These are phyloP conservation scores for Candida boleticola DNA, from an alignment of 805 yeast species.

Conservation along the genomic window DNA sequence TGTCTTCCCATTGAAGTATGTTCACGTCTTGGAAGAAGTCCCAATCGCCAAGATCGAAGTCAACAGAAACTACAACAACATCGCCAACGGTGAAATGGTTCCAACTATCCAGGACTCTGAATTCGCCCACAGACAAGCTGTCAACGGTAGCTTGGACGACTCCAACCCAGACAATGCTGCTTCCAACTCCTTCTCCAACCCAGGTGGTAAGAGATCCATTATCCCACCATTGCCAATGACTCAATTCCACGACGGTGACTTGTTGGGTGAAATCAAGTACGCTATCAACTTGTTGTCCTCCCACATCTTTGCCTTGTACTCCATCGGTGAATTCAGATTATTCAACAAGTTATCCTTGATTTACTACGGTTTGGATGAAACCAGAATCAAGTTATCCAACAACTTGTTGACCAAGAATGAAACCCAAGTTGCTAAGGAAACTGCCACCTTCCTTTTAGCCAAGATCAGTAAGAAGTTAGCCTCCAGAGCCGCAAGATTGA, in stretches of 20 bases:
- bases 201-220: slow-evolving; percentile 8
- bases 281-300: slow-evolving; percentile 57
- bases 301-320: slow-evolving; percentile 67
- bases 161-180: slow-evolving; percentile 3
- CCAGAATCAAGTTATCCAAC: slow-evolving; percentile 51
- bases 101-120: slow-evolving; percentile 36
- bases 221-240: slow-evolving; percentile 57
- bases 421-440: slow-evolving; percentile 43
- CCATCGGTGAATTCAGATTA: slow-evolving; percentile 66
- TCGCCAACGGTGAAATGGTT: slow-evolving; percentile 18
- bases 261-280: slow-evolving; percentile 56
- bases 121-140: slow-evolving; percentile 20
- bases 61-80: slow-evolving; percentile 28
- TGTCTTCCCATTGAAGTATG: slow-evolving; percentile 59
- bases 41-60: slow-evolving; percentile 31
- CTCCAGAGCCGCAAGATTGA: slow-evolving; percentile 38
- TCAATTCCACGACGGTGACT: slow-evolving; percentile 30
- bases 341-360: slow-evolving; percentile 53
- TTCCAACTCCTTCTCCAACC: not conserved
- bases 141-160: slow-evolving; percentile 10
- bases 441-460: slow-evolving; percentile 51
- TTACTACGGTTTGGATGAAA: slow-evolving; percentile 57
- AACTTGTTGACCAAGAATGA: slow-evolving; percentile 57
- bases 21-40: slow-evolving; percentile 42
- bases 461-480: slow-evolving; percentile 61